Percentiles rank a stretch among this genome's conserved stretches.
Conservation (phyloP, 441 rosid species). For the Breynia disticha region DNA sequence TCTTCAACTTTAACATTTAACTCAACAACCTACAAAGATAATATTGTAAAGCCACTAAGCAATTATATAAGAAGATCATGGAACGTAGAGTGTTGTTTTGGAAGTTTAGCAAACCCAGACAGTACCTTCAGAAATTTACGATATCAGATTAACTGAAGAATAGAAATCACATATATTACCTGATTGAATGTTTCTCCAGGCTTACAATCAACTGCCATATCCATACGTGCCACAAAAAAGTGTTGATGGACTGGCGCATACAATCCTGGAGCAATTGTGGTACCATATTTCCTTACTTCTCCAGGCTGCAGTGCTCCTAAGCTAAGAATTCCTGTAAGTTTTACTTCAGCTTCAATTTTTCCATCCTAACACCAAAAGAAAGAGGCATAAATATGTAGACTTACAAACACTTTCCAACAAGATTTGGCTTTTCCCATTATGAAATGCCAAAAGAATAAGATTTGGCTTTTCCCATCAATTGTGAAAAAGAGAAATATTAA, state of each 20-base stretch:
- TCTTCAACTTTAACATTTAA: slow-evolving; percentile 62
- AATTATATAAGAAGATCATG: background rate
- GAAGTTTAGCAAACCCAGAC: background rate
- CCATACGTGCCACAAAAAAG: slow-evolving; percentile 90
- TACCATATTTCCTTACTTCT: slow-evolving; percentile 78
- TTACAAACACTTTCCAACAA: too few relatives aligned
- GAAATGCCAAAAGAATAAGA: too few relatives aligned
- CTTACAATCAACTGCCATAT: slow-evolving; percentile 83
- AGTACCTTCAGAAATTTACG: background rate
- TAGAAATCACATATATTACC: slow-evolving; percentile 23
- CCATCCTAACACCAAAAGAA: slow-evolving; percentile 46
- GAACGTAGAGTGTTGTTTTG: too few relatives aligned
- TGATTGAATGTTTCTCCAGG: slow-evolving; percentile 84
- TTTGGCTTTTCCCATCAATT: too few relatives aligned
- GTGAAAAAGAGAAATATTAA: slow-evolving; percentile 3
- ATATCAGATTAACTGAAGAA: background rate
- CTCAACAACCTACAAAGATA: slow-evolving; percentile 54
- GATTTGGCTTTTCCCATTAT: too few relatives aligned
- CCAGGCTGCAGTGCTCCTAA: slow-evolving; percentile 88
- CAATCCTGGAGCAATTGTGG: slow-evolving; percentile 76
- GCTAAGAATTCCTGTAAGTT: slow-evolving; percentile 88
- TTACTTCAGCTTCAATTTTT: slow-evolving; percentile 87
- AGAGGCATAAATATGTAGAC: background rate
- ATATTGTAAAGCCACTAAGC: background rate
- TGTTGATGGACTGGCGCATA: slow-evolving; percentile 95